Evolutionary conservation across 495 filamentous ascomycete species (phyloP).

Genomic region (Tuber brumale): DNA sequence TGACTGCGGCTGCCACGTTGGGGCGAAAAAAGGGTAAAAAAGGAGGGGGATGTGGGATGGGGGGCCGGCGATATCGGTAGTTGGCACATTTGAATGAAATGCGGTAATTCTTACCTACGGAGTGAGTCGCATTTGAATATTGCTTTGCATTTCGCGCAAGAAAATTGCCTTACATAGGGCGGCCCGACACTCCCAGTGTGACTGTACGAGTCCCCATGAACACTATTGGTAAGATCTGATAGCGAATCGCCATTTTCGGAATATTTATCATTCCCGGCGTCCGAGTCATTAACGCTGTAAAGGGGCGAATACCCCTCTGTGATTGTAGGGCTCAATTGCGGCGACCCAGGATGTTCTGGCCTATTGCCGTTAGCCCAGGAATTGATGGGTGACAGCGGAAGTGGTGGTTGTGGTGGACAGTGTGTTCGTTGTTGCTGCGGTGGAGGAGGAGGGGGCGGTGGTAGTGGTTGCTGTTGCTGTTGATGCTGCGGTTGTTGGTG

Average conservation of each 20-base stretch:
- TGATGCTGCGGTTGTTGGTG: constrained; percentile 14
- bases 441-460: constrained; percentile 6
- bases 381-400: not conserved
- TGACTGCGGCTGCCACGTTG: not conserved
- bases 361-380: constrained; percentile 11
- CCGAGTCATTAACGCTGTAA: constrained; percentile 27
- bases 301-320: constrained; percentile 19
- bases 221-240: constrained; percentile 28
- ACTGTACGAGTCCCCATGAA: constrained; percentile 26
- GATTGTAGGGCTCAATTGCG: constrained; percentile 24
- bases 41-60: not conserved
- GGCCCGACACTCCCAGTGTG: constrained; percentile 28
- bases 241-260: constrained; percentile 23
- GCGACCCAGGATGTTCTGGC: constrained; percentile 8
- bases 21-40: not conserved
- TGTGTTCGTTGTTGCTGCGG: not conserved
- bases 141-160: constrained; percentile 26
- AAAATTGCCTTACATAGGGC: constrained; percentile 25
- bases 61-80: not conserved
- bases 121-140: constrained; percentile 40
- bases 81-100: constrained; percentile 14
- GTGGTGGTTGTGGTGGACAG: constrained; percentile 14
- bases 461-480: constrained; percentile 11
- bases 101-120: constrained; percentile 34
- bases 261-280: constrained; percentile 20